phyloP scores from a whole-genome alignment of 495 filamentous ascomycete species.

The Peziza echinospora region DNA sequence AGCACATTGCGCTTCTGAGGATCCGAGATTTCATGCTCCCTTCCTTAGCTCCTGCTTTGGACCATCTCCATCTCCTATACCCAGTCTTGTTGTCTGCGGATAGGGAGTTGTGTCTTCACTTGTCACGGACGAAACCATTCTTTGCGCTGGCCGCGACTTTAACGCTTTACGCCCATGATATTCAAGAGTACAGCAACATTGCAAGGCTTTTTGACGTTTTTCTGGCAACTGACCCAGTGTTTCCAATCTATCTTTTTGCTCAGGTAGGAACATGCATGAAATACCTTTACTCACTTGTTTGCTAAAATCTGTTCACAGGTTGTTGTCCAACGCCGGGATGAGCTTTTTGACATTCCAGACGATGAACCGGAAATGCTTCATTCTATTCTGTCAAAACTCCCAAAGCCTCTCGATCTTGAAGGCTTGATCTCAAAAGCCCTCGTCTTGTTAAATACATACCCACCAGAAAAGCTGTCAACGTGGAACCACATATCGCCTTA shows the following conservation, averaged over 20 bases:
- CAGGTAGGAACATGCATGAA: no score
- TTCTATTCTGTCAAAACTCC: constrained; percentile 68
- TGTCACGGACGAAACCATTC: constrained; percentile 61
- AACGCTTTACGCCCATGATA: constrained; percentile 89
- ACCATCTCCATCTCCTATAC: constrained; percentile 67
- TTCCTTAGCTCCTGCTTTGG: constrained; percentile 53
- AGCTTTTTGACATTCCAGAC: constrained; percentile 56
- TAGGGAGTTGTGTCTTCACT: constrained; percentile 42
- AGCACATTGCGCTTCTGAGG: constrained; percentile 62
- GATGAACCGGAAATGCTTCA: constrained; percentile 93
- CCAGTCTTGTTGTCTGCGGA: constrained; percentile 52
- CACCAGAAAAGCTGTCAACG: constrained; percentile 48
- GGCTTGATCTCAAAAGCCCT: constrained; percentile 42
- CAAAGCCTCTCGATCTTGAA: constrained; percentile 65
- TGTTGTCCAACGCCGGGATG: constrained; percentile 51
- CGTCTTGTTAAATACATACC: constrained; percentile 37
- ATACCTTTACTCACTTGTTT: no score
- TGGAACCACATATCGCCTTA: constrained; percentile 50
- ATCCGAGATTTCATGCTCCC: constrained; percentile 98
- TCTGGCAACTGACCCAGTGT: constrained; percentile 61
- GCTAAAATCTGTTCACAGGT: no score
- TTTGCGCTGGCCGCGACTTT: constrained; percentile 79
- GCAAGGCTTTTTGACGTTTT: constrained; percentile 79
- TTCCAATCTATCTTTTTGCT: constrained; percentile 77
- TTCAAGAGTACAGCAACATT: constrained; percentile 70